phyloP scores from a whole-genome alignment of 2,329 filamentous ascomycete genomes.

The Rhynchosporium graminicola region DNA sequence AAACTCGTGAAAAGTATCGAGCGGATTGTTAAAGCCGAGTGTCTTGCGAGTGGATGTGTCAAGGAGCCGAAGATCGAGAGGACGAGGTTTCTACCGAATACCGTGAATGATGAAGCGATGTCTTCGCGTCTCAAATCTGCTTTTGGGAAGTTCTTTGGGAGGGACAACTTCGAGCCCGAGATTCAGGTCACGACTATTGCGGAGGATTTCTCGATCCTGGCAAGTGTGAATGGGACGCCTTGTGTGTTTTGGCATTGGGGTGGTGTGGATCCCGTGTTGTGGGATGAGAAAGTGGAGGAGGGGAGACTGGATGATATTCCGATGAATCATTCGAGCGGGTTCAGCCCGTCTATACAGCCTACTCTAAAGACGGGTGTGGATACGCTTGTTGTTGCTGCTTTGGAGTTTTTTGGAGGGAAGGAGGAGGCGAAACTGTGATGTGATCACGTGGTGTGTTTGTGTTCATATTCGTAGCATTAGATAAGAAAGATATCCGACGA shows the following conservation, averaged over 20 bases:
- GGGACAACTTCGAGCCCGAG: slow-evolving; percentile 24
- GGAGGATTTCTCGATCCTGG: slow-evolving; percentile 48
- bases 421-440: slow-evolving; percentile 4
- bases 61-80: slow-evolving; percentile 24
- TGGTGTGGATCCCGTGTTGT: slow-evolving; percentile 50
- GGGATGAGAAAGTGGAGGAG: slow-evolving; percentile 50
- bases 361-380: slow-evolving; percentile 54
- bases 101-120: slow-evolving; percentile 30
- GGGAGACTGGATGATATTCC: slow-evolving; percentile 51
- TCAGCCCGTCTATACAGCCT: slow-evolving; percentile 58
- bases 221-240: slow-evolving; percentile 48
- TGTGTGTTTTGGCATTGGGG: slow-evolving; percentile 59
- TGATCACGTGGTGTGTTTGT: no score
- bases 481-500: no score
- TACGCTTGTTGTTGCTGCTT: slow-evolving; percentile 50
- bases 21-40: slow-evolving; percentile 54
- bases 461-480: no score
- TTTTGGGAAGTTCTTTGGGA: slow-evolving; percentile 27
- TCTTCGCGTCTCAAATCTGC: slow-evolving; percentile 18
- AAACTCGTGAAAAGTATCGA: slow-evolving; percentile 43
- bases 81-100: slow-evolving; percentile 31
- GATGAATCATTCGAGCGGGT: slow-evolving; percentile 58
- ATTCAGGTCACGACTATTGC: slow-evolving; percentile 21
- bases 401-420: slow-evolving; percentile 44
- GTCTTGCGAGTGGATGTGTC: slow-evolving; percentile 46